A percentile compares a stretch with the other conserved stretches of the same genome.
Evolutionary conservation across 345 rosid genomes (phyloP).

Genomic region (Sapria himalayana): DNA sequence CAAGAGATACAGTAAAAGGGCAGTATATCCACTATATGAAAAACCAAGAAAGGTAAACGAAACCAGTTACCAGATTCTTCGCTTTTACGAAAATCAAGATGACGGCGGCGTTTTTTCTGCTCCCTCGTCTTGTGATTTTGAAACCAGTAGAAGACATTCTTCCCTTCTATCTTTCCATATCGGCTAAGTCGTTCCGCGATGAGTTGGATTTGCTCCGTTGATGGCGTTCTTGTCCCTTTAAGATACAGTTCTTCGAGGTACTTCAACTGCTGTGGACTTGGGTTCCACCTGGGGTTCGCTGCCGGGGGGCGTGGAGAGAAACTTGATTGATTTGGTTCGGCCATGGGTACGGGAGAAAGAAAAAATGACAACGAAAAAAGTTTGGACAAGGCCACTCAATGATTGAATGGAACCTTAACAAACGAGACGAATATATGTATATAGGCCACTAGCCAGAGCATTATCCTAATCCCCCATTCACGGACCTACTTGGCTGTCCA

Average conservation of each 20-base stretch:
- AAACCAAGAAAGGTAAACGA: too few species aligned
- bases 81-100: too few species aligned
- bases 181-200: slow-evolving; percentile 69
- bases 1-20: too few species aligned
- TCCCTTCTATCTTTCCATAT: slow-evolving; percentile 89
- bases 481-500: too few species aligned
- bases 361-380: not conserved
- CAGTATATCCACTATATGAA: too few species aligned
- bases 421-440: too few species aligned
- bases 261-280: slow-evolving; percentile 75
- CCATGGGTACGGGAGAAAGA: slow-evolving; percentile 13
- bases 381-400: too few species aligned
- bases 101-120: slow-evolving; percentile 65
- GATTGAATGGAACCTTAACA: too few species aligned
- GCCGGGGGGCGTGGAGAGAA: slow-evolving; percentile 38
- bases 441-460: too few species aligned
- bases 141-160: slow-evolving; percentile 93
- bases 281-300: slow-evolving; percentile 88
- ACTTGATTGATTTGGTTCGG: slow-evolving; percentile 52
- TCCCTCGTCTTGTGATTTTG: slow-evolving; percentile 96
- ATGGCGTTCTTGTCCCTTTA: slow-evolving; percentile 73
- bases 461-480: too few species aligned
- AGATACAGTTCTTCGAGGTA: slow-evolving; percentile 69
- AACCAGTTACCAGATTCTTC: too few species aligned
- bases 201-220: slow-evolving; percentile 80